Conservation (phyloP, 495 filamentous ascomycete genomes). For the Parathielavia appendiculata region DNA sequence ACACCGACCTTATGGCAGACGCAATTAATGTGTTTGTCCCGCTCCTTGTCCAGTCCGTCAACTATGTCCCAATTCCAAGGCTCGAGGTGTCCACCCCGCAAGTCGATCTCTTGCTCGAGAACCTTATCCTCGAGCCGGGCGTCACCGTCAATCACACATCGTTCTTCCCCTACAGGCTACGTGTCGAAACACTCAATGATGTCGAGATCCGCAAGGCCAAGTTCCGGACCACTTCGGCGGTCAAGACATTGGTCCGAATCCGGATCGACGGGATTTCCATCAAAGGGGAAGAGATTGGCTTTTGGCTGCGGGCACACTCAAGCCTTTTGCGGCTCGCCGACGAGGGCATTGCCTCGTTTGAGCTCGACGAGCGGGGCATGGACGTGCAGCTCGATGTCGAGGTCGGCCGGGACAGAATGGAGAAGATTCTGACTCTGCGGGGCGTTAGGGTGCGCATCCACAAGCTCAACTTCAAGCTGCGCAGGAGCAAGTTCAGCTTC, state of each 20-base stretch:
- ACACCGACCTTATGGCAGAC: constrained; percentile 68
- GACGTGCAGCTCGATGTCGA: constrained; percentile 82
- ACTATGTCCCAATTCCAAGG: constrained; percentile 83
- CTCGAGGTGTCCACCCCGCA: constrained; percentile 78
- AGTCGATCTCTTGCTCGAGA: constrained; percentile 81
- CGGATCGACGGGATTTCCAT: constrained; percentile 75
- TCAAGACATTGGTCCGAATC: constrained; percentile 66
- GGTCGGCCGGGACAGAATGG: constrained; percentile 64
- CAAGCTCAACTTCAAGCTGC: constrained; percentile 74
- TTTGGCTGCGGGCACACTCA: constrained; percentile 61
- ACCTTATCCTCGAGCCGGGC: constrained; percentile 85
- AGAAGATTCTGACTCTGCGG: constrained; percentile 74
- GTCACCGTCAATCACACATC: constrained; percentile 77
- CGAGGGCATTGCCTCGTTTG: constrained; percentile 78
- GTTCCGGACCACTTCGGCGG: constrained; percentile 59
- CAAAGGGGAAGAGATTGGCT: constrained; percentile 80
- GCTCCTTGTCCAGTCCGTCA: constrained; percentile 64
- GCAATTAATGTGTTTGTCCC: constrained; percentile 73
- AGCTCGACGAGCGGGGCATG: constrained; percentile 76
- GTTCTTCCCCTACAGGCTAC: constrained; percentile 80
- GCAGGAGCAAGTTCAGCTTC: constrained; percentile 67
- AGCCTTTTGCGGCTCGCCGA: constrained; percentile 65
- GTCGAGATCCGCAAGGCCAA: constrained; percentile 77
- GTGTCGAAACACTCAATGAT: constrained; percentile 77
- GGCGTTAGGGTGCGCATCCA: constrained; percentile 75